Conservation (phyloP, 139 green algal species). For the Monoraphidium neglectum region DNA sequence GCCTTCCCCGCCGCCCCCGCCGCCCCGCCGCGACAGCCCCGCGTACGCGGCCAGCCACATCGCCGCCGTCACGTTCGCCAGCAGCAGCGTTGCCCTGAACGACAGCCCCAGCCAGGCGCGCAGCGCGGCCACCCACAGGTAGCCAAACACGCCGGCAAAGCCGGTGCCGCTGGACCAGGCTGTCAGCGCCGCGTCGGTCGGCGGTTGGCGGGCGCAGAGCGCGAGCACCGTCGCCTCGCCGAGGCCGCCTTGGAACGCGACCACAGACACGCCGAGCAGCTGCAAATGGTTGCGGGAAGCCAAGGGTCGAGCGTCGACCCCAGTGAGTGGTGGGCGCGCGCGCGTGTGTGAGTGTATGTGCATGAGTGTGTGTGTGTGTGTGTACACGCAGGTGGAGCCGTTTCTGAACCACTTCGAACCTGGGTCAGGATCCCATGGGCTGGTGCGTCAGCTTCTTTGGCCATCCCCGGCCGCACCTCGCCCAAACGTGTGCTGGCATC, state of each 20-base stretch:
- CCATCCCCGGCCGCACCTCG: too few relatives aligned
- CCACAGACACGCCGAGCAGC: slow-evolving; percentile 58
- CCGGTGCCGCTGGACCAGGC: slow-evolving; percentile 34
- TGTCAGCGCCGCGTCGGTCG: slow-evolving; percentile 17
- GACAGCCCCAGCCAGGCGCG: slow-evolving; percentile 39
- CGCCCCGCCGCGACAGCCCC: neutral
- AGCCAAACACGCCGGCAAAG: slow-evolving; percentile 63
- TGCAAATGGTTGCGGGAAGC: slow-evolving; percentile 19
- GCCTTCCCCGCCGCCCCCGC: neutral
- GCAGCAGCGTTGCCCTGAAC: slow-evolving; percentile 42
- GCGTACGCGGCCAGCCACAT: slow-evolving; percentile 32
- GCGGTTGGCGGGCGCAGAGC: slow-evolving; percentile 43
- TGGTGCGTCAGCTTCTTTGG: too few relatives aligned
- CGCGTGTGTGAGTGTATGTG: too few relatives aligned
- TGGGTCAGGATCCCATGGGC: too few relatives aligned
- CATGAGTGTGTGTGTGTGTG: too few relatives aligned
- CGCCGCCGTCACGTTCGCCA: slow-evolving; percentile 32
- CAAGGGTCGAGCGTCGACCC: too few relatives aligned
- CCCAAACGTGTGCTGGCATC: too few relatives aligned
- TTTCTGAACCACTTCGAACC: too few relatives aligned
- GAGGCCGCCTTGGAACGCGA: slow-evolving; percentile 55
- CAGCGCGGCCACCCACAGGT: slow-evolving; percentile 54
- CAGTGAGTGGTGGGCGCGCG: too few relatives aligned
- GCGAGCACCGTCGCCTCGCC: slow-evolving; percentile 62
- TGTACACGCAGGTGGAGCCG: too few relatives aligned